phyloP scores from a whole-genome alignment of 2,329 filamentous ascomycete genomes.

The Aureobasidium sp. region DNA sequence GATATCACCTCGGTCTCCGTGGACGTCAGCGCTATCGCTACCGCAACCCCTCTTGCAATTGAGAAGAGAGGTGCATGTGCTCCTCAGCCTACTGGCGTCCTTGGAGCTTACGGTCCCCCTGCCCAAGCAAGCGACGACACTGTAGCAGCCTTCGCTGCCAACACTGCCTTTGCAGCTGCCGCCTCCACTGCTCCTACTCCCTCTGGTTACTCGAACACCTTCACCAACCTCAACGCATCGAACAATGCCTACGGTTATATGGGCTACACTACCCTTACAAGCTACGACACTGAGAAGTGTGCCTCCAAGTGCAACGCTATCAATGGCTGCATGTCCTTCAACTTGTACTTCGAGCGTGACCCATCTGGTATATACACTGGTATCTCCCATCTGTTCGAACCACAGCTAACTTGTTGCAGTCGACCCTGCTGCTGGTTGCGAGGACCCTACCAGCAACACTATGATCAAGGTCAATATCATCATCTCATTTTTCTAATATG shows the following conservation, averaged over 20 bases:
- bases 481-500: background rate
- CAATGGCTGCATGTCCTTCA: slow-evolving; percentile 15
- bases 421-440: slow-evolving; percentile 14
- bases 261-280: slow-evolving; percentile 10
- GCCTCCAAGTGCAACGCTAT: slow-evolving; percentile 15
- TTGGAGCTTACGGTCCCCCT: background rate
- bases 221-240: slow-evolving; percentile 16
- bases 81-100: slow-evolving; percentile 15
- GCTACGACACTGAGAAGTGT: slow-evolving; percentile 11
- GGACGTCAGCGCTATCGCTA: slow-evolving; percentile 4
- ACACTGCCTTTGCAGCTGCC: slow-evolving; percentile 16
- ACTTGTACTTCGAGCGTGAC: slow-evolving; percentile 19
- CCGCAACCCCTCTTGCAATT: background rate
- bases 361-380: background rate
- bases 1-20: slow-evolving; percentile 8
- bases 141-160: slow-evolving; percentile 15
- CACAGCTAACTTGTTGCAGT: background rate
- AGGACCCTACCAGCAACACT: slow-evolving; percentile 14
- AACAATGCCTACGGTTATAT: slow-evolving; percentile 17
- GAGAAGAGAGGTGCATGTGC: slow-evolving; percentile 14
- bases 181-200: slow-evolving; percentile 17
- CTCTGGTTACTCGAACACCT: slow-evolving; percentile 17
- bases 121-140: slow-evolving; percentile 15
- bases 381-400: too few relatives aligned
- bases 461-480: slow-evolving; percentile 12